phyloP scores from a whole-genome alignment of 1,139 yeast species.

The Blastobotrys ciferrii region DNA sequence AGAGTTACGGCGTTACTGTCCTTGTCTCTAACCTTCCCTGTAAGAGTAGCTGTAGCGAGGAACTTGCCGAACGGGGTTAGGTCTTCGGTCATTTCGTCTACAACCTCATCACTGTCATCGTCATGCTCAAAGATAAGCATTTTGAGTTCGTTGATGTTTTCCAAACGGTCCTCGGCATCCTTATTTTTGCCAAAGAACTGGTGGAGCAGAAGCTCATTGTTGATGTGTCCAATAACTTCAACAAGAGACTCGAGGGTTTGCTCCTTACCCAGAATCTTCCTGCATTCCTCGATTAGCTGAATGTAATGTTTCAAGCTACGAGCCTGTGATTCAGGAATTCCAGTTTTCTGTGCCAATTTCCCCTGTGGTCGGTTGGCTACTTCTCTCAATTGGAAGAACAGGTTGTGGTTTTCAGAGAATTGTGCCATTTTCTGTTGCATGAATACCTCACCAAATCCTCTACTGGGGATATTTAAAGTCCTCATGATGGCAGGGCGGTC shows the following conservation, averaged over 20 bases:
- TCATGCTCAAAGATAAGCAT: slow-evolving; percentile 11
- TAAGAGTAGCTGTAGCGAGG: slow-evolving; percentile 54
- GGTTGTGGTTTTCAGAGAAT: slow-evolving; percentile 5
- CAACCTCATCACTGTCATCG: neutral
- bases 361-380: slow-evolving; percentile 8
- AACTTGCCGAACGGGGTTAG: slow-evolving; percentile 29
- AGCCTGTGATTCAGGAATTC: slow-evolving; percentile 2
- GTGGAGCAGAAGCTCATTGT: slow-evolving; percentile 14
- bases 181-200: slow-evolving; percentile 9
- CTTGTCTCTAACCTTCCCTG: slow-evolving; percentile 44
- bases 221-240: slow-evolving; percentile 13
- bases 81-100: slow-evolving; percentile 12
- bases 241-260: slow-evolving; percentile 3
- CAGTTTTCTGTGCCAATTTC: slow-evolving; percentile 10
- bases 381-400: slow-evolving; percentile 14
- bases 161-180: neutral
- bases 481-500: slow-evolving; percentile 62
- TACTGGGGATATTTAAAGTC: slow-evolving; percentile 57
- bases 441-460: slow-evolving; percentile 70
- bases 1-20: slow-evolving; percentile 38
- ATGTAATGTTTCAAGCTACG: slow-evolving; percentile 35
- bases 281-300: slow-evolving; percentile 36
- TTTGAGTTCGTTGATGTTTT: slow-evolving; percentile 11
- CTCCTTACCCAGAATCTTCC: slow-evolving; percentile 20
- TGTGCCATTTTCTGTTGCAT: slow-evolving; percentile 32